These are phyloP conservation scores for Huntiella moniliformis DNA, from an alignment of 2,329 filamentous ascomycete genomes.

Conservation along the genomic window DNA sequence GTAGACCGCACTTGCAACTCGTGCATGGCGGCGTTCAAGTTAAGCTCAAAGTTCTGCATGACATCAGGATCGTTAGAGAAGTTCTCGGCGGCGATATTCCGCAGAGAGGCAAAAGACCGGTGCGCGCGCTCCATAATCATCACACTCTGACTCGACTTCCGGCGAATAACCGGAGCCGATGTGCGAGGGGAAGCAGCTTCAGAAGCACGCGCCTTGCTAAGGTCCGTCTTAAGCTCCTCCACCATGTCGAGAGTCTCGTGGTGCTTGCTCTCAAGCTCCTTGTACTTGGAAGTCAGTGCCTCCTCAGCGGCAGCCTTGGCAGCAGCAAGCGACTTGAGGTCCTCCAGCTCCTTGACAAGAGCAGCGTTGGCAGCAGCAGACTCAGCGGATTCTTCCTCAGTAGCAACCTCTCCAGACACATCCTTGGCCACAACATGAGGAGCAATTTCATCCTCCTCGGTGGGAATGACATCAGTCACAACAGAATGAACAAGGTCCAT, in stretches of 20 bases:
- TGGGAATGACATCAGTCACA: constrained; percentile 8
- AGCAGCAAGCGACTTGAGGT: constrained; percentile 47
- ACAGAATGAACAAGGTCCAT: constrained; percentile 14
- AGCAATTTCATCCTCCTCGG: constrained; percentile 2
- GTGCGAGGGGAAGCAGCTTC: constrained; percentile 43
- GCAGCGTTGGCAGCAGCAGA: constrained; percentile 19
- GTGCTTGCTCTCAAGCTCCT: constrained; percentile 67
- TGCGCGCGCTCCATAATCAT: constrained; percentile 80
- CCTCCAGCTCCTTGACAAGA: constrained; percentile 47
- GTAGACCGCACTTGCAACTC: constrained; percentile 77
- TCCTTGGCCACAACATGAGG: neutral
- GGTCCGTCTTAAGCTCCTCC: constrained; percentile 74
- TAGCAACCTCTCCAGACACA: neutral
- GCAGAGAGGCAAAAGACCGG: constrained; percentile 72
- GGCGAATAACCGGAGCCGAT: constrained; percentile 62
- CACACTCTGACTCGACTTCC: constrained; percentile 82
- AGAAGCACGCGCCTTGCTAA: constrained; percentile 53
- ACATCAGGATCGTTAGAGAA: constrained; percentile 67
- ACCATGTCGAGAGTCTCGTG: constrained; percentile 67
- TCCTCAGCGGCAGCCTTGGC: constrained; percentile 63
- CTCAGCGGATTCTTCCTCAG: neutral
- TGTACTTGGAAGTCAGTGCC: constrained; percentile 58
- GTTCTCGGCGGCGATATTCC: constrained; percentile 72
- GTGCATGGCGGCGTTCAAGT: constrained; percentile 79
- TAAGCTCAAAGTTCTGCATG: constrained; percentile 83